A percentile compares a stretch with the other conserved stretches of the same genome.
phyloP scores from a whole-genome alignment of 441 rosid genomes.

The Gossypium gossypioides region DNA sequence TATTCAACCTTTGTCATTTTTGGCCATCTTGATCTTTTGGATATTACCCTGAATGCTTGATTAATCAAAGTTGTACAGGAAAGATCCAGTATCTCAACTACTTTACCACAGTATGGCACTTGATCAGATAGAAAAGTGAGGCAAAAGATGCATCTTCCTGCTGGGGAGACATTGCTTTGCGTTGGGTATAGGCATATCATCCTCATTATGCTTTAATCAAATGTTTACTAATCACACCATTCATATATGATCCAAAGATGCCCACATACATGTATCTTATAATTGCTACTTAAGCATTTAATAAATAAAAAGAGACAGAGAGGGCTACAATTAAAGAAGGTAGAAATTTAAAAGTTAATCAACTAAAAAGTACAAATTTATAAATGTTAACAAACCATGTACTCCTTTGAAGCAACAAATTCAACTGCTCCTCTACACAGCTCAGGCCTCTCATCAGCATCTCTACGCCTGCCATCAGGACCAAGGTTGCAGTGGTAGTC shows the following conservation, averaged over 20 bases:
- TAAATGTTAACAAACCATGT: constrained; percentile 50
- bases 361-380: neutral
- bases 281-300: constrained; percentile 1
- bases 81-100: neutral
- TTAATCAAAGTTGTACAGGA: neutral
- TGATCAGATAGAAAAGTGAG: neutral
- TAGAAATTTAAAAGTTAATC: neutral
- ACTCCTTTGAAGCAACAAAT: constrained; percentile 81
- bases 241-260: neutral
- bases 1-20: neutral
- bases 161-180: neutral
- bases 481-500: constrained; percentile 94
- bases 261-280: neutral
- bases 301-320: neutral
- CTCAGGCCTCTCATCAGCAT: constrained; percentile 97
- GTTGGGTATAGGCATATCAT: neutral
- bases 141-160: neutral
- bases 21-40: neutral
- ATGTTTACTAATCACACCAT: neutral
- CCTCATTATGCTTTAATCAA: neutral
- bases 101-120: neutral
- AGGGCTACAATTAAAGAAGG: neutral
- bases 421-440: constrained; percentile 90
- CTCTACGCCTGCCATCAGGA: constrained; percentile 96
- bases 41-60: neutral